A percentile compares a stretch with the other conserved stretches of the same genome.
These are phyloP conservation scores for Evansstolkia leycettana DNA, from an alignment of 495 filamentous ascomycete species.

Conservation along the genomic window DNA sequence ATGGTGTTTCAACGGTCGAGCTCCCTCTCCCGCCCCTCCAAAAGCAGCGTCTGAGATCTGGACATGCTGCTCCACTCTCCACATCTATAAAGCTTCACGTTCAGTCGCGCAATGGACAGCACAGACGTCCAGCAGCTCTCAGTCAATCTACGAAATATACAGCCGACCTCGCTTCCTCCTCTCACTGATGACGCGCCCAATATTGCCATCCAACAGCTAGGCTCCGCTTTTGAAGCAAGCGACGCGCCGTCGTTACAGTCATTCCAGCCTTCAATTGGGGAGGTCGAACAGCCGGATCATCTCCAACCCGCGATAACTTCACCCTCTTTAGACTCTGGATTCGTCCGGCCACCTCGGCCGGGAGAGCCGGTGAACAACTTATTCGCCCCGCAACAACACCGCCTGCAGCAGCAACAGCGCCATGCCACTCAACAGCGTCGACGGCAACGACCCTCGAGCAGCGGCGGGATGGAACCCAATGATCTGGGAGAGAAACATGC, in stretches of 20 bases:
- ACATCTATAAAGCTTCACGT: neutral
- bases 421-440: constrained; percentile 1
- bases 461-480: constrained; percentile 1
- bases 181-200: constrained; percentile 14
- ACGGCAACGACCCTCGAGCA: constrained; percentile 1
- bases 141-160: constrained; percentile 6
- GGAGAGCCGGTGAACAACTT: constrained; percentile 12
- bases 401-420: constrained; percentile 1
- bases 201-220: constrained; percentile 7
- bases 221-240: constrained; percentile 7
- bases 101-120: constrained; percentile 6
- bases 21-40: constrained; percentile 10
- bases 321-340: constrained; percentile 6
- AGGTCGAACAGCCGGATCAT: constrained; percentile 7
- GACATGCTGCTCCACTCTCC: neutral
- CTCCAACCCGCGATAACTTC: constrained; percentile 9
- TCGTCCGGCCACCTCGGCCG: constrained; percentile 5
- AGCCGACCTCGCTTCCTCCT: constrained; percentile 8
- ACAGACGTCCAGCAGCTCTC: constrained; percentile 6
- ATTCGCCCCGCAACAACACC: constrained; percentile 8
- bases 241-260: constrained; percentile 15
- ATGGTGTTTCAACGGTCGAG: constrained; percentile 20
- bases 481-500: neutral
- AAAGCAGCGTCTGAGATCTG: constrained; percentile 9
- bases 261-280: constrained; percentile 12